Conservation (phyloP, 2,329 filamentous ascomycete species). For the Beauveria sp. region DNA sequence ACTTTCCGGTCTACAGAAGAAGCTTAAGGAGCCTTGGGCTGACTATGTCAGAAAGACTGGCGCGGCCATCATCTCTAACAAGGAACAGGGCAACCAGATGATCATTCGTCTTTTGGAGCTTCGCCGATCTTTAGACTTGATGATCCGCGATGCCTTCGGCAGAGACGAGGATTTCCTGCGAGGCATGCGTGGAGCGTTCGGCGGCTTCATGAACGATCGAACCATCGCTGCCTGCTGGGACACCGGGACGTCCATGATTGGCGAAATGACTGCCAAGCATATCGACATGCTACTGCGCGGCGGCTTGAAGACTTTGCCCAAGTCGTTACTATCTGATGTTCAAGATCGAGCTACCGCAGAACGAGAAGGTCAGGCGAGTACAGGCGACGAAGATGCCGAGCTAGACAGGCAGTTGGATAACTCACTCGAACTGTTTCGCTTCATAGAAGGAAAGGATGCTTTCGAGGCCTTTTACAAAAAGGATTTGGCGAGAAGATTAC, state of each 20-base stretch:
- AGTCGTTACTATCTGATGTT: conserved; percentile 55
- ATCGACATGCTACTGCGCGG: conserved; percentile 83
- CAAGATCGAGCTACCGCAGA: conserved; percentile 51
- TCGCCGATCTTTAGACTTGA: conserved; percentile 68
- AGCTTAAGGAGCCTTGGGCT: conserved; percentile 66
- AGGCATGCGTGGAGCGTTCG: conserved; percentile 76
- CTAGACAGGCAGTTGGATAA: conserved; percentile 88
- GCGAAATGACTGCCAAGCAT: conserved; percentile 98
- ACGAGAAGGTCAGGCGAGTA: conserved; percentile 55
- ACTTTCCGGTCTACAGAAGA: conserved; percentile 61
- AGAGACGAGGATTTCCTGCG: conserved; percentile 71
- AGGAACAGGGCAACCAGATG: conserved; percentile 75
- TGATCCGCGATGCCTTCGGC: conserved; percentile 69
- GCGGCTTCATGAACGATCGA: conserved; percentile 86
- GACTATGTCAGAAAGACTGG: conserved; percentile 73
- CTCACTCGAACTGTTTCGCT: conserved; percentile 88
- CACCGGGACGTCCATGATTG: conserved; percentile 84
- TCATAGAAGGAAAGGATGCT: conserved; percentile 93
- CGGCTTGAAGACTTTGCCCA: conserved; percentile 75
- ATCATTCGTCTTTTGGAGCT: conserved; percentile 73
- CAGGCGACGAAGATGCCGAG: conserved; percentile 83
- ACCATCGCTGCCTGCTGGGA: conserved; percentile 64
- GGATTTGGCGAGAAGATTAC: conserved; percentile 77
- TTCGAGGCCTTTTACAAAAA: conserved; percentile 99
- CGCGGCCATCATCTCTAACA: conserved; percentile 70